Base-by-base conservation (phyloP, 352 stramenopile species). In the Pilasporangium apinafurcum region DNA sequence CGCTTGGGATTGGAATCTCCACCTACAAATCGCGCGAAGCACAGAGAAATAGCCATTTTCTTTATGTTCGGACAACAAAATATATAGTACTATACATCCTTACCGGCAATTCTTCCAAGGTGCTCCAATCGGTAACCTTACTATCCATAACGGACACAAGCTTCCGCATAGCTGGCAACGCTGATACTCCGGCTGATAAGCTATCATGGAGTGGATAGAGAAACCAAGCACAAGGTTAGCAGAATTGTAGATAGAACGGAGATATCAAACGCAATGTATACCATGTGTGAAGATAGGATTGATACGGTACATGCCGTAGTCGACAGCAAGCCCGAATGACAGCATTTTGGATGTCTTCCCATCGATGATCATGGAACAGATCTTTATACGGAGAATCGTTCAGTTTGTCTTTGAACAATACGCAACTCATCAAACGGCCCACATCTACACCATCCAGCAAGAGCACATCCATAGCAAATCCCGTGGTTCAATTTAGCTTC, bases 311-410 rank as follows among this genome's bases (percentile, higher is more conserved):
- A 37, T 57, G 58, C 18, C 71, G 75, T 37, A 92, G 54, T 17
- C 74, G 73, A 46, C 80, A 92, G 46, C 79, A 90, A 22, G 85
- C 82, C 12, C 59, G 62, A 20, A 87, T 78, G 4, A 95, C 57
- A 1, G 77, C 60, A 27, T 91, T 70, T 26, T 70, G 49, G 46
- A 89, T 85, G 41, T 83, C 61, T 13, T 80, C 57, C 83, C 83
- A 95, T 14, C 77, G 68, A 37, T 83, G 62, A 8, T 59, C 53
- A 17, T 70, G 59, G 21, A 91, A 88, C 0, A 92, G 44, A 22
- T 83, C 79, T 33, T 85, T 84, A 59, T 95, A 95, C 2, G 83
- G 81, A 0, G 80, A 92, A 28, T 83, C 68, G 14, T 73, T 59
- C 26, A 93, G 50, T 24, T 70, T 70, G 20, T 72, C 61, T 41